These are phyloP conservation scores for Udeniomyces megalosporus DNA, from an alignment of 768 basidiomycete species.

Conservation along the genomic window DNA sequence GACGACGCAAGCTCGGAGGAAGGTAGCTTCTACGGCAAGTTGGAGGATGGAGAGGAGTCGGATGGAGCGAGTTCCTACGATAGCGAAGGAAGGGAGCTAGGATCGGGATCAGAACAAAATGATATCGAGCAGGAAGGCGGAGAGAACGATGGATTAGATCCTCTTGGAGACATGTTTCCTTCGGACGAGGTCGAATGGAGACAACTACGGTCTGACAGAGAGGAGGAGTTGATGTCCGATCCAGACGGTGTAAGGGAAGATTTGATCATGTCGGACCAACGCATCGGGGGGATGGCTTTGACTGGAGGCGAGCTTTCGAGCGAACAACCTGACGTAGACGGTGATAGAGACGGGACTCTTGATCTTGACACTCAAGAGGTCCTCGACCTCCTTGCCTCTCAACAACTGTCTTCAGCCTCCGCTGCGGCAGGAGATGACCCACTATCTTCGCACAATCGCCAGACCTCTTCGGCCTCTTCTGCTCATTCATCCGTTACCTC, in stretches of 20 bases:
- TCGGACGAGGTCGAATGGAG: conserved; percentile 2
- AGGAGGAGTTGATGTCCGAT: background rate
- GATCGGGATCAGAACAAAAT: background rate
- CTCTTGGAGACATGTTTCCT: background rate
- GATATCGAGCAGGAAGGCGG: background rate
- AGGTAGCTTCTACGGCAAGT: no score
- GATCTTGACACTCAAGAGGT: background rate
- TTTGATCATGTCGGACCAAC: background rate
- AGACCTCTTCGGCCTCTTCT: no score
- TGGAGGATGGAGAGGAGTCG: no score
- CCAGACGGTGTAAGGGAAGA: background rate
- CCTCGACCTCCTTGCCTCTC: background rate
- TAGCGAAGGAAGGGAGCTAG: no score
- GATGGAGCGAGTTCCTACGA: no score
- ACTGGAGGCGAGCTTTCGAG: background rate
- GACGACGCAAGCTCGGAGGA: no score
- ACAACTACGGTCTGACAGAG: background rate
- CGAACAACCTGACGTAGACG: background rate
- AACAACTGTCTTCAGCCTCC: no score
- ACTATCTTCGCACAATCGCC: no score
- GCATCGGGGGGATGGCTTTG: background rate
- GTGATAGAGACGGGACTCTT: background rate
- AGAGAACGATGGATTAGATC: background rate
- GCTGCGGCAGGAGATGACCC: no score
- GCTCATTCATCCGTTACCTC: no score